Evolutionary conservation across 768 basidiomycete species (phyloP), one percentile per base, ranked within the genome.

Genomic region (Pulveroboletus sp.): DNA sequence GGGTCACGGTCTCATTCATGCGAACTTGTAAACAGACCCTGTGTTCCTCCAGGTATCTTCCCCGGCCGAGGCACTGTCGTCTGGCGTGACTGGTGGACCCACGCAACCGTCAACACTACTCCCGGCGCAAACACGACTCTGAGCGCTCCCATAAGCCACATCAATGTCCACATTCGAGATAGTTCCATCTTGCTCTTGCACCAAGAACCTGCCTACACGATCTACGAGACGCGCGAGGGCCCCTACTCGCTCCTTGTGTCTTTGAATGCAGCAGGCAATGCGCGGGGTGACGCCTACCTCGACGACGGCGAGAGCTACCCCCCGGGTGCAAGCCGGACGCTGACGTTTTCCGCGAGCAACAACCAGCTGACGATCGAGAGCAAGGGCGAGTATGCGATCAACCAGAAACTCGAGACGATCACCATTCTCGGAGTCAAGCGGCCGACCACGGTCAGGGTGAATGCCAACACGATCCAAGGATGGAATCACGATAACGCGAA

Each of bases 21-120:
- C 20, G n/a, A 37, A 4, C 1, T 22, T n/a, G 4, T 22, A 6
- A 16, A 14, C 32, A 8, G 38, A 39, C 19, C 35, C 53, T 41
- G 10, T 23, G 22, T 12, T 6, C 16, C 6, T 10, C 5, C 26
- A 85, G 85, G 80, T 32, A 73, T 83, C 45, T 80, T 86, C 72
- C 84, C 85, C 23, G 84, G 84, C 1, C 69, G 76, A 54, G 79
- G 81, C 22, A 61, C 60, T 16, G 76, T 79, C 12, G 68, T 74
- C 51, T 88, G 84, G 85, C 77, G 85, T 31, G 85, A 87, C 62
- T 86, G 83, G 83, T 86, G 81, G 65, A 85, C 81, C 1, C 82
- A 86, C 55, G 74, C 77, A 12, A 72, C 70, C 35, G 74, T 82
- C 19, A 66, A 82, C 19, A 65, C 73, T 16, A 63, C 66, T 1